These are phyloP conservation scores for Gossypium laxum DNA, from an alignment of 441 rosid species.

Conservation along the genomic window DNA sequence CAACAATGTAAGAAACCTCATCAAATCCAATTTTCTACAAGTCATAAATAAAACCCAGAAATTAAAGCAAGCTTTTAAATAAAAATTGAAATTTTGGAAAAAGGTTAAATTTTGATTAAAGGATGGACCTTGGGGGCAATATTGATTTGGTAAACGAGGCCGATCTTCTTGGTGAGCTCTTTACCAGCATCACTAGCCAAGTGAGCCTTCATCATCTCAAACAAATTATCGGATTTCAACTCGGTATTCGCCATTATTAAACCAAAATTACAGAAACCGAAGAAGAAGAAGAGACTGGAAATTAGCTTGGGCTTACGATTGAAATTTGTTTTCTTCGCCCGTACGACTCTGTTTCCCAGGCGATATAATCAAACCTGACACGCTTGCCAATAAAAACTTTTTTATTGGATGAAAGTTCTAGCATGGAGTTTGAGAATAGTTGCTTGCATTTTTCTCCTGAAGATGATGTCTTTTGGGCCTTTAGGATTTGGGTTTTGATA, in stretches of 20 bases:
- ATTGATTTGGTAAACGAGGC: constrained; percentile 76
- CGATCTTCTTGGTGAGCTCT: constrained; percentile 47
- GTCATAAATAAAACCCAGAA: neutral
- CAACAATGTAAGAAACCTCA: constrained; percentile 59
- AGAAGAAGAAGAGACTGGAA: neutral
- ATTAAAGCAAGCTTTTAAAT: neutral
- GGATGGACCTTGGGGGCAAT: constrained; percentile 60
- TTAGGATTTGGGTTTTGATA: neutral
- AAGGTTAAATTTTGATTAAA: neutral
- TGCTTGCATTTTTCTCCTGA: neutral
- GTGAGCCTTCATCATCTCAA: constrained; percentile 61
- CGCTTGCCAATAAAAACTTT: constrained; percentile 5
- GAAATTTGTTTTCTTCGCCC: neutral
- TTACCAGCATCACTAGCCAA: constrained; percentile 64
- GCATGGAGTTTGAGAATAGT: neutral
- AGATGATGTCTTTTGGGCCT: neutral
- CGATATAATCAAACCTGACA: neutral
- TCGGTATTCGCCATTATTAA: constrained; percentile 34
- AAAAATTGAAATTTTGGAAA: neutral
- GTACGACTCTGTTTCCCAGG: neutral
- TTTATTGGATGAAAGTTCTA: neutral
- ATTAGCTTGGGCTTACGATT: neutral
- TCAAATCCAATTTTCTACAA: constrained; percentile 75
- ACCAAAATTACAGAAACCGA: constrained; percentile 10
- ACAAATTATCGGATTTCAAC: constrained; percentile 60